These are phyloP conservation scores for Aspergillus neotritici DNA, from an alignment of 2,329 filamentous ascomycete genomes.

Conservation along the genomic window DNA sequence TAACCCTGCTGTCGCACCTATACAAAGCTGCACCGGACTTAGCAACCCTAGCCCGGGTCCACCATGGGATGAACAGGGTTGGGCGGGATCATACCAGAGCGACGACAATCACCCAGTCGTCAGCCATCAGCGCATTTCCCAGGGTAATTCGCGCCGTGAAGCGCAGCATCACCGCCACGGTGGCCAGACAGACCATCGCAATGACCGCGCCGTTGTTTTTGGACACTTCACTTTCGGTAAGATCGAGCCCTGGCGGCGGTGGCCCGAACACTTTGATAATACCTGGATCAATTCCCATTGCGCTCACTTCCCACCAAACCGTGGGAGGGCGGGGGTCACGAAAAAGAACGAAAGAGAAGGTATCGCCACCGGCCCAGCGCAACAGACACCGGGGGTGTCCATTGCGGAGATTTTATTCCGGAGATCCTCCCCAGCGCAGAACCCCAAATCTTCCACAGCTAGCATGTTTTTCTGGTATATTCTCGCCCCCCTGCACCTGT, in stretches of 20 bases:
- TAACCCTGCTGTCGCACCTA: constrained; percentile 7
- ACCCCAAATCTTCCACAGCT: too few species aligned
- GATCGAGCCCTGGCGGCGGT: constrained; percentile 6
- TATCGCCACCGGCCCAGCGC: too few species aligned
- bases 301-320: too few species aligned
- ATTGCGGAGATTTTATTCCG: too few species aligned
- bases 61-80: background rate
- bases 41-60: background rate
- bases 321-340: too few species aligned
- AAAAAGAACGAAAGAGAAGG: too few species aligned
- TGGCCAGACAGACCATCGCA: constrained; percentile 5
- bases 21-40: constrained; percentile 3
- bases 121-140: constrained; percentile 7
- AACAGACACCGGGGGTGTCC: too few species aligned
- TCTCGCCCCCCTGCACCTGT: too few species aligned
- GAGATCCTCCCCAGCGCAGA: too few species aligned
- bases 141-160: constrained; percentile 9
- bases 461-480: too few species aligned
- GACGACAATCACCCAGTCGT: constrained; percentile 13
- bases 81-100: constrained; percentile 8
- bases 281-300: constrained; percentile 8
- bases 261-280: constrained; percentile 12
- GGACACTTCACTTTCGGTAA: constrained; percentile 1
- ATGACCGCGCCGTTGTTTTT: constrained; percentile 10
- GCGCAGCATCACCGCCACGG: constrained; percentile 9